Evolutionary conservation across 2,329 filamentous ascomycete species (phyloP), one percentile per base, ranked within the genome.

Genomic region (Neofusicoccum cordaticola): DNA sequence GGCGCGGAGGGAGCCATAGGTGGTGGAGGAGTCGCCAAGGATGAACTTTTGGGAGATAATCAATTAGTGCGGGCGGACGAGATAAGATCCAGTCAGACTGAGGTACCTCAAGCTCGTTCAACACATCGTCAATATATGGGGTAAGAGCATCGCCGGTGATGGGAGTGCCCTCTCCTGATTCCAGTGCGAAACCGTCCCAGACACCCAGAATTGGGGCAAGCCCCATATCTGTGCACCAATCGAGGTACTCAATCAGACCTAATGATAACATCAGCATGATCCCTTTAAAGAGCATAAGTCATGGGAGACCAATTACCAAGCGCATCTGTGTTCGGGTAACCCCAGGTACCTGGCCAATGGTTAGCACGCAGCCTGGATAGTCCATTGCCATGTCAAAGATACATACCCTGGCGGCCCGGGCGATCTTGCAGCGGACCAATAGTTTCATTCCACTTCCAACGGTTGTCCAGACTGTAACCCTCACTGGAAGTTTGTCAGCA

Each of bases 251-350:
- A 52, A 88, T 73, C 8, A 87, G 77, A 15, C 87, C 62, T 64
- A n/a, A 31, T 17, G 2, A 12, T 2, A 17, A 8, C 6, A 39
- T 64, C 17, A 64, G 50, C 12, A 34, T 41, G 13, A 9, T 41
- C 1, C 34, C 19, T 41, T 19, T 0, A 4, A 13, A 5, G 6
- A 3, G 3, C 0, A 22, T 22, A 3, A 22, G 22, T 22, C 47
- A 8, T 0, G 8, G 37, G 3, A 48, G 31, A 13, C 22, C 4
- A 42, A 44, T 22, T 44, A 64, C 62, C 87, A 1, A 90, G 78
- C 0, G 86, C 87, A 67, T 89, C 81, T 0, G 86, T 89, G 69
- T 88, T 85, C 48, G 84, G 80, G 70, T 89, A 89, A 17, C 71
- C 74, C 87, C 87, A 90, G 31, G 84, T 80, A 22, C 81, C 22